phyloP scores from a whole-genome alignment of 164 flowering plant species.

The Akebia trifoliata region DNA sequence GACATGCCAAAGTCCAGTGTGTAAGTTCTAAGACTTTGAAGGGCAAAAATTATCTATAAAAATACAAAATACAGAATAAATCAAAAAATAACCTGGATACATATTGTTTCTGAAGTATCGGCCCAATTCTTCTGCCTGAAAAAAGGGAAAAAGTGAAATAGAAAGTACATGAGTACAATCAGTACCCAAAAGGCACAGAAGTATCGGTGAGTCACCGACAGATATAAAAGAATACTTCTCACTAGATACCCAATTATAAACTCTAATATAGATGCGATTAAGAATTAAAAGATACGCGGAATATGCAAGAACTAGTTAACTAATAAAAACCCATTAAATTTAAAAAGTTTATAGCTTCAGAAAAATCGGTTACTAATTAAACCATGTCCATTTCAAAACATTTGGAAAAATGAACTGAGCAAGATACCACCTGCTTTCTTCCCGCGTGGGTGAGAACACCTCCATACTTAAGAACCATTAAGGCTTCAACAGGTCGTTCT shows the following conservation, averaged over 20 bases:
- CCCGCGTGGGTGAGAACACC: conserved; percentile 99
- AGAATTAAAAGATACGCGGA: background rate
- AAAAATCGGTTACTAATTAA: background rate
- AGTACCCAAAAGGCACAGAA: too few species aligned
- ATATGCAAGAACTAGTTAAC: background rate
- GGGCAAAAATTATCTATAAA: conserved; percentile 1
- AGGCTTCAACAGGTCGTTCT: conserved; percentile 92
- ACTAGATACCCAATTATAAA: too few species aligned
- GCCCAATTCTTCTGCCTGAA: conserved; percentile 97
- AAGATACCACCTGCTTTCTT: conserved; percentile 77
- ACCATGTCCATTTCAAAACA: background rate
- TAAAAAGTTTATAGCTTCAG: too few species aligned
- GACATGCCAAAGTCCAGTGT: too few species aligned
- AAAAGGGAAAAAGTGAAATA: too few species aligned
- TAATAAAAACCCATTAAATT: background rate
- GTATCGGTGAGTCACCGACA: too few species aligned
- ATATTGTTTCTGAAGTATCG: conserved; percentile 95
- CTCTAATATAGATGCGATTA: too few species aligned
- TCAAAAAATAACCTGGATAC: conserved; percentile 77
- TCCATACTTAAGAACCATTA: conserved; percentile 99
- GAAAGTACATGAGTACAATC: too few species aligned
- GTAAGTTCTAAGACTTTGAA: too few species aligned
- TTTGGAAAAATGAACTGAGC: background rate
- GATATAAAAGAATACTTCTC: too few species aligned
- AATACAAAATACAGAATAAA: background rate